phyloP scores from a whole-genome alignment of 805 yeast genomes.

The Limtongia smithiae region DNA sequence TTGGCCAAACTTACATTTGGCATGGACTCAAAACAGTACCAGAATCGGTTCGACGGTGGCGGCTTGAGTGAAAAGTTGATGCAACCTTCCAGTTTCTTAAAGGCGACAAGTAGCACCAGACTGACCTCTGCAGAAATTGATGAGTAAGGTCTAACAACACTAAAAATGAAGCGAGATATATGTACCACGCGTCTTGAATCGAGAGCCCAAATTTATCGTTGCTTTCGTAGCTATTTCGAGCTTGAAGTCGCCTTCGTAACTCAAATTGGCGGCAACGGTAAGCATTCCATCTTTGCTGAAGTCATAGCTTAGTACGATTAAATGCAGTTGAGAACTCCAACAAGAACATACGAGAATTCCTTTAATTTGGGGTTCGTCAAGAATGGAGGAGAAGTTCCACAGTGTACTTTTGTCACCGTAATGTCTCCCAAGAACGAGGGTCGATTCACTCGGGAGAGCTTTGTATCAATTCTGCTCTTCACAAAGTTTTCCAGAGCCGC shows the following conservation, averaged over 20 bases:
- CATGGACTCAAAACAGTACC: slow-evolving; percentile 83
- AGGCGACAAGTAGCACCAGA: slow-evolving; percentile 62
- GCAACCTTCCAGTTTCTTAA: slow-evolving; percentile 71
- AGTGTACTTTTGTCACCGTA: slow-evolving; percentile 62
- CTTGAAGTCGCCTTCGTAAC: slow-evolving; percentile 72
- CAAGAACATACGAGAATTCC: slow-evolving; percentile 46
- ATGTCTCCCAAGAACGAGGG: slow-evolving; percentile 89
- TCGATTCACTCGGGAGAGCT: slow-evolving; percentile 71
- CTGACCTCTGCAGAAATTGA: slow-evolving; percentile 53
- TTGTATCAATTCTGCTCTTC: slow-evolving; percentile 58
- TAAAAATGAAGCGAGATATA: neutral
- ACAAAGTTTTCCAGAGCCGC: slow-evolving; percentile 58
- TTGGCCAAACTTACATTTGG: slow-evolving; percentile 51
- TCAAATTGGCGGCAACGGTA: slow-evolving; percentile 55
- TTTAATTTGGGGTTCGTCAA: slow-evolving; percentile 67
- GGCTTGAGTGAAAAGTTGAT: slow-evolving; percentile 68
- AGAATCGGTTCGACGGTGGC: slow-evolving; percentile 84
- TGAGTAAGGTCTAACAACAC: neutral
- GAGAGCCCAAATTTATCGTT: slow-evolving; percentile 67
- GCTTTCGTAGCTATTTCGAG: slow-evolving; percentile 78
- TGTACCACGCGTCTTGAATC: slow-evolving; percentile 54
- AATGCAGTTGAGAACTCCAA: too few relatives aligned
- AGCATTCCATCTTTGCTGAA: slow-evolving; percentile 67
- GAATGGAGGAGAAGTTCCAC: slow-evolving; percentile 79
- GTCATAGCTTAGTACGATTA: neutral